phyloP scores from a whole-genome alignment of 2,329 filamentous ascomycete genomes.

The Pseudogymnoascus sp. region DNA sequence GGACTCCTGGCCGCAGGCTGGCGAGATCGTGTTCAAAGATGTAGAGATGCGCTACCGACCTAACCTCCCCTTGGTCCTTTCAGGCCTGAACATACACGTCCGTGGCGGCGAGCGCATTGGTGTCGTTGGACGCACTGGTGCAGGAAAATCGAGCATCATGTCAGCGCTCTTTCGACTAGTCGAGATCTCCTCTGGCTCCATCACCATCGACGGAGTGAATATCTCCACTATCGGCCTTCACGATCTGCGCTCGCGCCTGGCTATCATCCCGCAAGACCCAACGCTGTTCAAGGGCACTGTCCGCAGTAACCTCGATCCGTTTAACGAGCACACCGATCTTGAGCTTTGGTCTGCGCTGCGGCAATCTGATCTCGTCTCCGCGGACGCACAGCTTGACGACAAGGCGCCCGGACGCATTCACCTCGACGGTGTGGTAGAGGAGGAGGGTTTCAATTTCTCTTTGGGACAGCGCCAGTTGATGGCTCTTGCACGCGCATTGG shows the following conservation, averaged over 20 bases:
- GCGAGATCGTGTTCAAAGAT: conserved; percentile 68
- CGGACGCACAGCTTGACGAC: conserved; percentile 31
- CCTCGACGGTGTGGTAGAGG: conserved; percentile 78
- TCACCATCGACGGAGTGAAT: conserved; percentile 58
- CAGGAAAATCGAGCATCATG: conserved; percentile 80
- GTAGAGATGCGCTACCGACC: conserved; percentile 73
- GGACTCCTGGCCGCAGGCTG: conserved; percentile 74
- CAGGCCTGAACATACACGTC: conserved; percentile 64
- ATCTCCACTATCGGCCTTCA: conserved; percentile 68
- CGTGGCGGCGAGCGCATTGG: conserved; percentile 70
- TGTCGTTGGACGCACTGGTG: conserved; percentile 73
- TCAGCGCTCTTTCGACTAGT: conserved; percentile 70
- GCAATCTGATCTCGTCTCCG: conserved; percentile 63
- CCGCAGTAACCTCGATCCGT: conserved; percentile 72
- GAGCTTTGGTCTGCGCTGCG: conserved; percentile 71
- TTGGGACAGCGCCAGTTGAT: conserved; percentile 92
- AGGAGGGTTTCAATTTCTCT: conserved; percentile 93
- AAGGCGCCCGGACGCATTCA: conserved; percentile 55
- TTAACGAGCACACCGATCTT: conserved; percentile 67
- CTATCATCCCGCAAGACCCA: conserved; percentile 79
- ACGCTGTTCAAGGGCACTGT: conserved; percentile 77
- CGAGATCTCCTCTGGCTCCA: conserved; percentile 54
- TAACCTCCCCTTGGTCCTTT: conserved; percentile 64
- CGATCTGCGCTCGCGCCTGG: conserved; percentile 65
- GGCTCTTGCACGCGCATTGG: conserved; percentile 84